Evolutionary conservation across 108 stramenopile genomes (phyloP).

Genomic region (Nannochloropsis granulata): DNA sequence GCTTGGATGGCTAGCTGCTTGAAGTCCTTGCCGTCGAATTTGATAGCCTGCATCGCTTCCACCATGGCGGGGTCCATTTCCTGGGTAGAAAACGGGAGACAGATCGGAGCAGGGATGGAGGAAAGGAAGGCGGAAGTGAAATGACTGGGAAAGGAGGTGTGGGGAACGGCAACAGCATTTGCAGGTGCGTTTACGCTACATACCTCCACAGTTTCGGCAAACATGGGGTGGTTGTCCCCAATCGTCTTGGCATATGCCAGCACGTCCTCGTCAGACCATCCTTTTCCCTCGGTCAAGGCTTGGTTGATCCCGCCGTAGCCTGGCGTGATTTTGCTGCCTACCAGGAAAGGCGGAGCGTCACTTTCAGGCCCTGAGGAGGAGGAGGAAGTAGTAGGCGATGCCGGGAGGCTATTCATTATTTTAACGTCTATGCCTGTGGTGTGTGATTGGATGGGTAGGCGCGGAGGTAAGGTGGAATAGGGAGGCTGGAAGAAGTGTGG

Average conservation of each 20-base stretch:
- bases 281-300: background rate
- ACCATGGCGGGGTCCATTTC: background rate
- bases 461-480: no score
- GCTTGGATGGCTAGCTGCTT: background rate
- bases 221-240: background rate
- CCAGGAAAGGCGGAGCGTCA: background rate
- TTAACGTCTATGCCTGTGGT: no score
- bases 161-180: no score
- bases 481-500: no score
- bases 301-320: background rate
- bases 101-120: no score
- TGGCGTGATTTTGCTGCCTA: background rate
- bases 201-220: background rate
- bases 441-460: no score
- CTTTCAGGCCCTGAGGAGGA: no score
- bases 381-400: no score
- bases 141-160: no score
- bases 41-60: background rate
- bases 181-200: background rate
- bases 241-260: background rate
- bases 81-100: background rate
- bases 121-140: no score
- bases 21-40: background rate
- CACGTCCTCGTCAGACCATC: background rate
- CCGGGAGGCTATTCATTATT: no score